phyloP scores from a whole-genome alignment of 768 basidiomycete genomes.

The Lyophyllum shimeji region DNA sequence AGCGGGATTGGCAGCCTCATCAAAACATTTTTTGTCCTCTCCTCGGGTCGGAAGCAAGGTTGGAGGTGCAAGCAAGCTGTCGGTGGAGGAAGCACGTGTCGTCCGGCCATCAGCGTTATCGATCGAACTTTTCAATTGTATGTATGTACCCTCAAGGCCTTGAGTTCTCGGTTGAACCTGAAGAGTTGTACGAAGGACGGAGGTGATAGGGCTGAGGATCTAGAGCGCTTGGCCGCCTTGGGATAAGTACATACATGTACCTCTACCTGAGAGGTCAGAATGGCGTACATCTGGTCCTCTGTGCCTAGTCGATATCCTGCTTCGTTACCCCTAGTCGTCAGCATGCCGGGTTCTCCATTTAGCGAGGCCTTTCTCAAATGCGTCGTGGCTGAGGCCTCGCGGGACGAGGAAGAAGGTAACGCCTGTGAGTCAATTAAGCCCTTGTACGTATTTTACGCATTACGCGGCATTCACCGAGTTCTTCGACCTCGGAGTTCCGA shows the following conservation, averaged over 20 bases:
- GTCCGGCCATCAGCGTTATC: too few species aligned
- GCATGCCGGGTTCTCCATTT: slow-evolving; percentile 63
- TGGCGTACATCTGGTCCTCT: not conserved
- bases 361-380: slow-evolving; percentile 69
- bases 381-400: slow-evolving; percentile 55
- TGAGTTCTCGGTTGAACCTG: too few species aligned
- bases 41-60: too few species aligned
- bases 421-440: slow-evolving; percentile 37
- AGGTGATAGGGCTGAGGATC: not conserved
- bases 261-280: not conserved
- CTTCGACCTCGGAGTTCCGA: slow-evolving; percentile 62
- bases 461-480: slow-evolving; percentile 40
- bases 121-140: too few species aligned
- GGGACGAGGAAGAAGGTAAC: slow-evolving; percentile 80
- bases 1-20: too few species aligned
- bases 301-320: too few species aligned
- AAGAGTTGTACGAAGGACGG: not conserved
- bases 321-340: too few species aligned
- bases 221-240: not conserved
- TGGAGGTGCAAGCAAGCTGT: too few species aligned
- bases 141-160: too few species aligned
- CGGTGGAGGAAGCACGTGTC: too few species aligned
- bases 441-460: not conserved
- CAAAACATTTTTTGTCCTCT: too few species aligned
- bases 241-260: not conserved